phyloP scores from a whole-genome alignment of 139 green algal species.

The Edaphochlamys debaryana region DNA sequence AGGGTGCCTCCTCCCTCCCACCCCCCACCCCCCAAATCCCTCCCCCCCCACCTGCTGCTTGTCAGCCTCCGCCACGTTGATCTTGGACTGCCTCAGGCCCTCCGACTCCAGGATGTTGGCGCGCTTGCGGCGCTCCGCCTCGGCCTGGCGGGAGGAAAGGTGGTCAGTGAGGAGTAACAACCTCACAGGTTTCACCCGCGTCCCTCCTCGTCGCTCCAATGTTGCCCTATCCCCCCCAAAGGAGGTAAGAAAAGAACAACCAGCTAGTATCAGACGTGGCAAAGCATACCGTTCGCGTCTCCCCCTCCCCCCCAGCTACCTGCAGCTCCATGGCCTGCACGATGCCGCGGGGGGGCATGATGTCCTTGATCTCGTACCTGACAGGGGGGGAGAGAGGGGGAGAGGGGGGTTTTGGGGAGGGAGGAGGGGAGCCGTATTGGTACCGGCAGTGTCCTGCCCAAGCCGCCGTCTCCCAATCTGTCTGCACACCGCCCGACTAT shows the following conservation, averaged over 20 bases:
- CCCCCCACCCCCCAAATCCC: background rate
- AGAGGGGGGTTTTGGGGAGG: too few relatives aligned
- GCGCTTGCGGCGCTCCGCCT: conserved; percentile 95
- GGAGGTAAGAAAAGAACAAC: too few relatives aligned
- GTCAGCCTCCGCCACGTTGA: conserved; percentile 94
- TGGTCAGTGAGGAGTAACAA: background rate
- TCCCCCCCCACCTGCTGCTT: conserved; percentile 73
- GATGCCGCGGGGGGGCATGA: conserved; percentile 86
- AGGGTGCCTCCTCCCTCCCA: background rate
- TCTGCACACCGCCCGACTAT: too few relatives aligned
- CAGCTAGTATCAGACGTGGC: too few relatives aligned
- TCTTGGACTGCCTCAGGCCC: conserved; percentile 86
- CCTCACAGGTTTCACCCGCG: background rate
- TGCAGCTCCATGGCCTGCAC: conserved; percentile 89
- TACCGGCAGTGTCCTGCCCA: too few relatives aligned
- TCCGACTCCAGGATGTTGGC: conserved; percentile 88
- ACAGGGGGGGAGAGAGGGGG: too few relatives aligned
- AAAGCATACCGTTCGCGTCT: too few relatives aligned
- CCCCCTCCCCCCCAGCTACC: too few relatives aligned
- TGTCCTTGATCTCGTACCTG: conserved; percentile 95
- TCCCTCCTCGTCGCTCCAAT: too few relatives aligned
- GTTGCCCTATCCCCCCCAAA: too few relatives aligned
- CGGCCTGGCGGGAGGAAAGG: conserved; percentile 75
- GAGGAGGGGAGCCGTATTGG: too few relatives aligned
- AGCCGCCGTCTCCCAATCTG: too few relatives aligned